Percentiles rank a stretch among this genome's conserved stretches.
Evolutionary conservation across 345 rosid species (phyloP).

Genomic region (Microcos paniculata): DNA sequence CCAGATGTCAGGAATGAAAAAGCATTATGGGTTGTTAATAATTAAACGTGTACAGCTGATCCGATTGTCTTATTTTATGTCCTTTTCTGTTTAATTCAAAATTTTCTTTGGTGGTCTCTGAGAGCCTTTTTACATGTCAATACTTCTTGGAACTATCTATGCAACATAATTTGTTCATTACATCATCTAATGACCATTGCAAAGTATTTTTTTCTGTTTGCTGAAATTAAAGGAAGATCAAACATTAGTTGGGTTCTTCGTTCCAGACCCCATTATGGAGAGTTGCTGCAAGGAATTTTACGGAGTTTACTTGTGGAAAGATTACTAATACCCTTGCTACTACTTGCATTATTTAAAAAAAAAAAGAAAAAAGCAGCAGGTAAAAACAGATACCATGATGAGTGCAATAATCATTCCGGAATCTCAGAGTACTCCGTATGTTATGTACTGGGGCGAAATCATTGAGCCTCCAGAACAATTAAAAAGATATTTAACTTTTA

Average conservation of each 20-base stretch:
- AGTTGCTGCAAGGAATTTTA: background rate
- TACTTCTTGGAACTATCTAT: background rate
- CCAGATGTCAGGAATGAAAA: background rate
- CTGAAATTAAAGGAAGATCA: background rate
- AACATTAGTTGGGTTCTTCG: background rate
- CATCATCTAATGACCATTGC: background rate
- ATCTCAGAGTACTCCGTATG: background rate
- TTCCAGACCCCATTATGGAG: background rate
- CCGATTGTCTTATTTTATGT: background rate
- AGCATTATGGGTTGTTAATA: background rate
- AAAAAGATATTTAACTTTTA: background rate
- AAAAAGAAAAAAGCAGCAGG: too few relatives aligned
- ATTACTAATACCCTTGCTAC: background rate
- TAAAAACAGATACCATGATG: too few relatives aligned
- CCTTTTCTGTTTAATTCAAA: background rate
- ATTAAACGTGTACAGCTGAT: background rate
- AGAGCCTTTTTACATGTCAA: background rate
- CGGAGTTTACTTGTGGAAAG: background rate
- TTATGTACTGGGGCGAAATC: background rate
- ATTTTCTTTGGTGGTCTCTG: background rate
- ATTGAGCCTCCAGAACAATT: background rate
- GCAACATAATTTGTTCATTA: background rate
- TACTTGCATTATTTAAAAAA: background rate
- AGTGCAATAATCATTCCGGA: background rate
- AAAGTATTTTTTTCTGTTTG: background rate